Conservation (phyloP, 768 basidiomycete genomes). For the Dioszegia hungarica region DNA sequence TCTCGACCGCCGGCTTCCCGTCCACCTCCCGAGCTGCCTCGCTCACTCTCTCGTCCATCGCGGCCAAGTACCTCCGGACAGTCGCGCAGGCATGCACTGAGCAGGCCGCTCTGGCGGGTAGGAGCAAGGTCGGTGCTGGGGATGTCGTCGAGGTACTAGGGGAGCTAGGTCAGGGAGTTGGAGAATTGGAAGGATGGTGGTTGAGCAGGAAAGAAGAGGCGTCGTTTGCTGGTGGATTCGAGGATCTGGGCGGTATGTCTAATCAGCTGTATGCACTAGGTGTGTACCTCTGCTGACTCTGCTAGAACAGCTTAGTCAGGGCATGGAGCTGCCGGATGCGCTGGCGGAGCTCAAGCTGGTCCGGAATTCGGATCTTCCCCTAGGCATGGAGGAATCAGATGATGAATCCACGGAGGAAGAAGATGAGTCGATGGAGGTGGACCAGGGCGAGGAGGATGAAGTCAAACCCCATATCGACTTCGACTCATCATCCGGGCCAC, state of each 20-base stretch:
- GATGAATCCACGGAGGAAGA: not conserved
- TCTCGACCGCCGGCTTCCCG: constrained; percentile 36
- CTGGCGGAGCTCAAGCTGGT: constrained; percentile 21
- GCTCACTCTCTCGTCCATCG: constrained; percentile 26
- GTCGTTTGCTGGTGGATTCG: constrained; percentile 14
- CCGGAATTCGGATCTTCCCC: not conserved
- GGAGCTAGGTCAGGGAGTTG: constrained; percentile 24
- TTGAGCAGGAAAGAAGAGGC: constrained; percentile 7
- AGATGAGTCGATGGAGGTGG: not conserved
- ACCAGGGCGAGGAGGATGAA: not conserved
- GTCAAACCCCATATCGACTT: not conserved
- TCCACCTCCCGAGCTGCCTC: constrained; percentile 34
- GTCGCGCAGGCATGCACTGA: constrained; percentile 29
- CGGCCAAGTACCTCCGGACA: constrained; percentile 24
- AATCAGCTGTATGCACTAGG: not conserved
- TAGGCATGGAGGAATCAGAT: not conserved
- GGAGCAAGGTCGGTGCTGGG: constrained; percentile 29
- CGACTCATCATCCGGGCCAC: no score
- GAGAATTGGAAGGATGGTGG: constrained; percentile 23
- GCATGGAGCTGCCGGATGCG: constrained; percentile 14
- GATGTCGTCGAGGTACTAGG: constrained; percentile 33
- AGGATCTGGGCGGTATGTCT: constrained; percentile 11
- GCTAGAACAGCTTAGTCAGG: constrained; percentile 23
- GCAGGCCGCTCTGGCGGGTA: constrained; percentile 24
- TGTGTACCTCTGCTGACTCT: not conserved